Conservation (phyloP, 2,329 filamentous ascomycete species). For the Fonsecaea pedrosoi region DNA sequence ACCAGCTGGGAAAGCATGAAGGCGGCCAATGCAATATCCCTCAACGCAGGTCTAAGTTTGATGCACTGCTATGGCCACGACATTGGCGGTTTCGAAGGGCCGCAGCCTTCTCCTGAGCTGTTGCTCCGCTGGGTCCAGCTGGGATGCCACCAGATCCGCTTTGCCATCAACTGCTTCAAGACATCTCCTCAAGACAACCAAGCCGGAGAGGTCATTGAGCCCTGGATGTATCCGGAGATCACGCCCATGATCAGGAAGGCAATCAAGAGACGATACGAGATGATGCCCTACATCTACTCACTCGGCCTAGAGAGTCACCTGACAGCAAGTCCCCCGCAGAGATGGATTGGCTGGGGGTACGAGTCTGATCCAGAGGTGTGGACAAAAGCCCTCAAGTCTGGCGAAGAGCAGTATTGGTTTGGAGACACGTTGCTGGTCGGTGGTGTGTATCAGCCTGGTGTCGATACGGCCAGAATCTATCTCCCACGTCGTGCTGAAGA, state of each 20-base stretch:
- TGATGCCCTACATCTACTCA: slow-evolving; percentile 75
- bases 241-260: slow-evolving; percentile 67
- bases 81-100: slow-evolving; percentile 75
- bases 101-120: slow-evolving; percentile 73
- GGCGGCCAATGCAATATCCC: slow-evolving; percentile 71
- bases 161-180: slow-evolving; percentile 81
- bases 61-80: slow-evolving; percentile 76
- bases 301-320: slow-evolving; percentile 67
- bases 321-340: slow-evolving; percentile 67
- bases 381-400: slow-evolving; percentile 64
- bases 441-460: slow-evolving; percentile 69
- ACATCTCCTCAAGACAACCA: slow-evolving; percentile 69
- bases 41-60: slow-evolving; percentile 72
- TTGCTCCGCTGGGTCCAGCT: slow-evolving; percentile 76
- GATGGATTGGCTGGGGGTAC: slow-evolving; percentile 77
- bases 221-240: slow-evolving; percentile 76
- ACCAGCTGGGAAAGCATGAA: slow-evolving; percentile 77
- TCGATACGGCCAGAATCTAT: slow-evolving; percentile 64
- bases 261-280: slow-evolving; percentile 73
- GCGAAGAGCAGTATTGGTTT: slow-evolving; percentile 76
- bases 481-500: slow-evolving; percentile 40
- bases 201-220: slow-evolving; percentile 76
- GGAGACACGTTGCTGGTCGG: slow-evolving; percentile 70
- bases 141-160: slow-evolving; percentile 71
- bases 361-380: slow-evolving; percentile 71